Evolutionary conservation across 371 early-diverging fungal genomes (phyloP), one percentile per base, ranked within the genome.

Genomic region (Thermomucor indicae-seudaticae): DNA sequence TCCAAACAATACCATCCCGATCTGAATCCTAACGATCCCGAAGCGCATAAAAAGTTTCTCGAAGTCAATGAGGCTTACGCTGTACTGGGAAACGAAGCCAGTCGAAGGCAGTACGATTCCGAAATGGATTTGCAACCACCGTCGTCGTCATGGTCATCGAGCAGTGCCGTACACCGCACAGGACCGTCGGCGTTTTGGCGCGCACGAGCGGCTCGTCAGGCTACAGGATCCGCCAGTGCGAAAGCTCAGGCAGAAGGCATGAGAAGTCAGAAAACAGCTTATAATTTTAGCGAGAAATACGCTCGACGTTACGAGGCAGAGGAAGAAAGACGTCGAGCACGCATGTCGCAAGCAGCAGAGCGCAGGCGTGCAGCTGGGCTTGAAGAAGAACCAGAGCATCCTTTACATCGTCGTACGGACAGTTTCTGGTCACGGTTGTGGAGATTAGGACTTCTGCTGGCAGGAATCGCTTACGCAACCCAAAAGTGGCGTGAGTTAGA

Each of bases 1-100:
- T 91, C 91, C 14, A 90, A 90, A 73, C 65, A 80, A 53, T 91
- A 88, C 76, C 94, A 93, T 60, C 96, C 96, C 1, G 96, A 95
- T 58, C 67, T 78, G 32, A 91, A 88, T 62, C 83, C 77, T 2
- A 79, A 80, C 2, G 78, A 88, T 55, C 78, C 84, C 19, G 71
- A 70, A 29, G 84, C 85, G 2, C 85, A 87, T 51, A 41, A 63
- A 6, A 65, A 68, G 48, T 96, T 96, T 57, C 58, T 93, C 11
- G 70, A 84, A 44, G 29, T 93, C 47, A 89, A 80, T 56, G 91
- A 94, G 60, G 93, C 96, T 0, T 93, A 96, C 75, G 84, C 89
- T 3, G 62, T 85, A 0, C 73, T 96, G 12, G 77, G 84, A 28
- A 80, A 90, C 61, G 93, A 86, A 19, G 64, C 68, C 1, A 83